These are phyloP conservation scores for Ceriops tagal DNA, from an alignment of 345 rosid species.

Conservation along the genomic window DNA sequence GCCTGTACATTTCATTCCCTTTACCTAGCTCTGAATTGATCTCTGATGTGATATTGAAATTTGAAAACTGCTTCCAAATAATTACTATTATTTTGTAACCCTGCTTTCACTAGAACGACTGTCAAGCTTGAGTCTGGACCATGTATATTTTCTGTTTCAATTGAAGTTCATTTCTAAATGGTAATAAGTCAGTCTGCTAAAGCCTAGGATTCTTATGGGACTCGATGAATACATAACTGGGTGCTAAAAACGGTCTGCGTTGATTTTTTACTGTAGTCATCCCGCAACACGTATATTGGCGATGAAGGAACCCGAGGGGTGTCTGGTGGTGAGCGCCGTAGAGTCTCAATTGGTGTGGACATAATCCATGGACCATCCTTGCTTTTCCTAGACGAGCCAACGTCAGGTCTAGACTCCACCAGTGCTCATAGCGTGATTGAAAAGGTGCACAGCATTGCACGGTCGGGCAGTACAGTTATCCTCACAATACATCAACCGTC, in stretches of 20 bases:
- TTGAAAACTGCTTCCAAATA: too few species aligned
- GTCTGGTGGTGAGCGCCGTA: slow-evolving; percentile 60
- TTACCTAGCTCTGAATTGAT: not conserved
- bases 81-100: too few species aligned
- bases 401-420: slow-evolving; percentile 65
- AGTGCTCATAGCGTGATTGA: slow-evolving; percentile 62
- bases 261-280: slow-evolving; percentile 6
- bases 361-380: slow-evolving; percentile 60
- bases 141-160: too few species aligned
- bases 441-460: slow-evolving; percentile 60
- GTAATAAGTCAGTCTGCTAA: too few species aligned
- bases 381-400: slow-evolving; percentile 70
- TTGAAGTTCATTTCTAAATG: too few species aligned
- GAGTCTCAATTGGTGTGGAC: slow-evolving; percentile 64
- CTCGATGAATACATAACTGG: too few species aligned
- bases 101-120: too few species aligned
- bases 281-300: slow-evolving; percentile 28
- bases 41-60: too few species aligned
- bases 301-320: slow-evolving; percentile 39
- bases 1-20: not conserved
- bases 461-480: slow-evolving; percentile 60
- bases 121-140: too few species aligned
- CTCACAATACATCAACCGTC: slow-evolving; percentile 73
- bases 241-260: too few species aligned
- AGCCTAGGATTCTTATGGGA: too few species aligned